Conservation (phyloP, 2,329 filamentous ascomycete species). For the Monilinia fructicola region DNA sequence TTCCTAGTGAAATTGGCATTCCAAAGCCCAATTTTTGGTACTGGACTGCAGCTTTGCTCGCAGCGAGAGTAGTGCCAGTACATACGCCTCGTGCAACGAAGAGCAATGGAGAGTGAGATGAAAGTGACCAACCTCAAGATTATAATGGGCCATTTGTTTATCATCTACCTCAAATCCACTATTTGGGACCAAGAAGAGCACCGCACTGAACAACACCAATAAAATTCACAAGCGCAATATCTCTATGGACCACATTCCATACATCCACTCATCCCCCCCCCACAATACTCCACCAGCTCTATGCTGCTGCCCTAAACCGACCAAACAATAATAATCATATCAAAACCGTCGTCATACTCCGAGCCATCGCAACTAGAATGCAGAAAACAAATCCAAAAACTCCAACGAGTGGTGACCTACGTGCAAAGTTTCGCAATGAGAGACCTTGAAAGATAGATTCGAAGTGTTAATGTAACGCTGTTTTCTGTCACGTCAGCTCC, state of each 20-base stretch:
- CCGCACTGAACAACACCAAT: conserved; percentile 46
- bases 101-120: neutral
- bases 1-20: conserved; percentile 36
- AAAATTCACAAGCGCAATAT: conserved; percentile 64
- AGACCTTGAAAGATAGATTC: conserved; percentile 42
- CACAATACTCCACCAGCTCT: conserved; percentile 51
- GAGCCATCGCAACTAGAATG: conserved; percentile 53
- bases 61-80: conserved; percentile 45
- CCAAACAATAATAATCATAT: conserved; percentile 54
- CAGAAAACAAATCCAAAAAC: conserved; percentile 54
- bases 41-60: conserved; percentile 50
- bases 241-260: conserved; percentile 58
- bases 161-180: conserved; percentile 53
- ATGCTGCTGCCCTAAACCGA: conserved; percentile 50
- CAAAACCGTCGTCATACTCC: conserved; percentile 54
- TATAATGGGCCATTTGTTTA: conserved; percentile 56
- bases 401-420: conserved; percentile 50
- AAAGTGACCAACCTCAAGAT: conserved; percentile 48
- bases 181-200: conserved; percentile 40
- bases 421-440: conserved; percentile 50
- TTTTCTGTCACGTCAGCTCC: neutral
- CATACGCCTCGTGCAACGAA: conserved; percentile 2
- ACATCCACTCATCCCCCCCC: conserved; percentile 64
- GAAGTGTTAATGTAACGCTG: neutral
- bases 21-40: conserved; percentile 42